Percentiles rank a stretch among this genome's conserved stretches.
These are phyloP conservation scores for Dacryopinax spathularia DNA, from an alignment of 768 basidiomycete species.

Conservation along the genomic window DNA sequence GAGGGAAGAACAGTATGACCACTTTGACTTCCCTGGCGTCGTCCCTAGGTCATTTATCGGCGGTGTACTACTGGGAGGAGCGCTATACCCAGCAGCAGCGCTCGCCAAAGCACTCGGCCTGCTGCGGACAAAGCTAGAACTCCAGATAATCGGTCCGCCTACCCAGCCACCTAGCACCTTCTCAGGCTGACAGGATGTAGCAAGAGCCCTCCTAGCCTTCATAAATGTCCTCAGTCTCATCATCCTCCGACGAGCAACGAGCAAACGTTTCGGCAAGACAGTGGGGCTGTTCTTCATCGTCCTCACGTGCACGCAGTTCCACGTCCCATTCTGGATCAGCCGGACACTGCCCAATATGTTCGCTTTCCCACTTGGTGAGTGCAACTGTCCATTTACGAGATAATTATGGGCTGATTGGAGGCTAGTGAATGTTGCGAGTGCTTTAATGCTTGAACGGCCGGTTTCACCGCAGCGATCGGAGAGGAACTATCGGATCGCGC, in stretches of 20 bases:
- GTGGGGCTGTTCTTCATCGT: conserved; percentile 48
- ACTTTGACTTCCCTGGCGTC: conserved; percentile 73
- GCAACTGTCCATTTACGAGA: neutral
- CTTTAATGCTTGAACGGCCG: conserved; percentile 34
- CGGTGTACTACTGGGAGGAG: conserved; percentile 50
- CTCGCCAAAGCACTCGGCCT: conserved; percentile 32
- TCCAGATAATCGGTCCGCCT: conserved; percentile 55
- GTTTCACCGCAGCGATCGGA: conserved; percentile 29
- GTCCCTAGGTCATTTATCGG: conserved; percentile 82
- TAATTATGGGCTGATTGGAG: neutral
- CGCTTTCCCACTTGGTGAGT: conserved; percentile 59
- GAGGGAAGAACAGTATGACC: conserved; percentile 64
- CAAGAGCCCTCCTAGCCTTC: conserved; percentile 55
- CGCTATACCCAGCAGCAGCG: conserved; percentile 36
- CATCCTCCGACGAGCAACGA: conserved; percentile 48
- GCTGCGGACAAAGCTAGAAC: conserved; percentile 41
- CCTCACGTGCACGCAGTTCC: conserved; percentile 73
- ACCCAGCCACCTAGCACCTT: neutral
- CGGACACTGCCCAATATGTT: conserved; percentile 92
- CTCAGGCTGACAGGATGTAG: conserved; percentile 27
- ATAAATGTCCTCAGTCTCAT: conserved; percentile 49
- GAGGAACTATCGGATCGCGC: conserved; percentile 27
- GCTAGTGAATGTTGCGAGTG: conserved; percentile 47
- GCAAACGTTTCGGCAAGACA: conserved; percentile 45
- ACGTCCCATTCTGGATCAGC: conserved; percentile 85